Base-by-base conservation (phyloP, 1,139 yeast genomes). In the Suhomyces ambrosiae region DNA sequence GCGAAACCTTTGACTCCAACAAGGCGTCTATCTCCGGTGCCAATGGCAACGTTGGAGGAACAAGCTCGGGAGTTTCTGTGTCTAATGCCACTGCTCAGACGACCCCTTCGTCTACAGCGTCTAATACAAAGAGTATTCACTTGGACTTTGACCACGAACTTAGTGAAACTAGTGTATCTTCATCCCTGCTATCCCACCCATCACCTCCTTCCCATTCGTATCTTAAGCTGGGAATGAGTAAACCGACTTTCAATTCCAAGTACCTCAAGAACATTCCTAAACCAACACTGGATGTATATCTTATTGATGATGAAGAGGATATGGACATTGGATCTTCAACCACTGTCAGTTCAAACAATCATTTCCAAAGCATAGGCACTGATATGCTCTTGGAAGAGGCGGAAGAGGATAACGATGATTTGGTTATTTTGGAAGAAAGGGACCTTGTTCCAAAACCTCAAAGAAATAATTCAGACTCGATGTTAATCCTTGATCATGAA, bases 391-490 rank as follows among this genome's bases (percentile, higher is more conserved):
- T 38, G 13, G 42, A 38, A 19, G 42, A 44, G 16, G 37, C 40
- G 28, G 49, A 48, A 7, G 45, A 32, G 19, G 47, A 51, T 13
- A 52, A 48, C 19, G 57, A 49, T 18, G 56, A 53, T 28, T 48
- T 53, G 21, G 40, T 53, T 12, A 45, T 52, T 9, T 33, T 52
- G 24, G 58, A 54, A 30, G 56, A 50, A 26, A 48, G 56, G 22
- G 49, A 45, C 14, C 26, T 51, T 26, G 38, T 48, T 23, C 44
- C 45, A 30, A 41, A 40, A 13, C 40, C 45, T 2, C 38, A 37
- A 16, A 50, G 71, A 38, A 64, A 67, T 39, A 69, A 71, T 42
- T 63, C 70, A 27, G 76, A 71, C 48, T 60, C 71, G 14, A 52
- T 67, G 14, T 52, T 70, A 33, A 50, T 63, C 24, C 51, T 63